Evolutionary conservation across 768 basidiomycete genomes (phyloP), one percentile per base, ranked within the genome.

Genomic region (Coprinopsis sp.): DNA sequence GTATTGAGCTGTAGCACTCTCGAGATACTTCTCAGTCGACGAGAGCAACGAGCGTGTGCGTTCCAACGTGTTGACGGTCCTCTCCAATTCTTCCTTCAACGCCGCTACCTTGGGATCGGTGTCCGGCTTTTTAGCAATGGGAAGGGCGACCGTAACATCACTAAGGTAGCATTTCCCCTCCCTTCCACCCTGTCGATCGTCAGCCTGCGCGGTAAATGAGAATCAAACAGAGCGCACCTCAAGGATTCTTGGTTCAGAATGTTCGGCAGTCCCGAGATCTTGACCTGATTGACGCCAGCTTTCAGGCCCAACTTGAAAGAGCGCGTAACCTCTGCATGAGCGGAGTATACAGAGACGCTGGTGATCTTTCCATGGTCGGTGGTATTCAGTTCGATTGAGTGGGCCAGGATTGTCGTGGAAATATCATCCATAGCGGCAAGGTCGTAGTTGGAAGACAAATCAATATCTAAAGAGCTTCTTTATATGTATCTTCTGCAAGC

Each of bases 271-370:
- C 67, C 69, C 27, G 50, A 50, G 31, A 75, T 68, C n/a, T 48
- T 62, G 19, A 76, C 61, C 21, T 67, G 64, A 49, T 73, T 75
- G 18, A 65, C 64, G 6, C 72, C 74, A 1, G 61, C 56, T 43
- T 66, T 58, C 5, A 69, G 63, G 7, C 50, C 50, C 47, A 73
- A 58, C 50, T 56, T 66, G 60, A 67, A 71, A 11, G 66, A 44
- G 14, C 72, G 68, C 7, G 66, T 67, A 19, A 73, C 54, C 51
- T 74, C 72, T 6, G 73, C 72, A 24, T 64, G 67, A n/a, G 61
- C 58, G 4, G 70, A 48, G 52, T 73, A 75, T 12, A 75, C 53
- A 55, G 58, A 69, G 34, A 75, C 66, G 24, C 59, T 56, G 37
- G 54, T 54, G n/a, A 74, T 69, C 44, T 62, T 68, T 57, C 72